Base-by-base conservation (phyloP, 768 basidiomycete species). In the Panaeolus cyanescens region DNA sequence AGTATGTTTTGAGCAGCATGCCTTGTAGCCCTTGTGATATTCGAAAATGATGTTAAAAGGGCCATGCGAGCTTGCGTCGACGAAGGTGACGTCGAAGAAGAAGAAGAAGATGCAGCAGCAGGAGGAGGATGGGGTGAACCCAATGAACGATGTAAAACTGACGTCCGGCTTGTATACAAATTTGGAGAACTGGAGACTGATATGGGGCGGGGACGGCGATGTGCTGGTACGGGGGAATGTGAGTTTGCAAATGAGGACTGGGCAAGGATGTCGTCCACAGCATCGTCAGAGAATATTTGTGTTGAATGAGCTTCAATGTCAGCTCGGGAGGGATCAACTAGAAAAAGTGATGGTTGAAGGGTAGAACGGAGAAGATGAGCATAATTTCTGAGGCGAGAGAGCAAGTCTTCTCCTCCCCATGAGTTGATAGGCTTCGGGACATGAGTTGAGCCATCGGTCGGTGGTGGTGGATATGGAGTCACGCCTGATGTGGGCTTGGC, bases 1-100 rank as follows among this genome's bases (percentile, higher is more conserved):
- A 99, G 81, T 15, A 99, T 93, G 67, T 95, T 93, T 70, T 97
- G 94, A 0, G 96, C 95, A 0, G 96, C 93, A 73, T 95, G 92
- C 7, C 93, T 87, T 0, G 96, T 96, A 15, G 93, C 91, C 54
- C 93, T 86, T 0, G 97, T 99, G 62, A 99, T 91, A 60, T 93
- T 94, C 3, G 94, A 95, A 70, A 99, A 96, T 1, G 92, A 93
- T 64, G 93, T 92, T n/a, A 99, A 77, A 32, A 99, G 83, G 7
- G 93, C 91, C 64, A 87, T 80, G 37, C 92, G 85, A 34, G 92
- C 88, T 66, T 92, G 89, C 30, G 45, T 28, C 3, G 45, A 50
- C 5, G 91, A 88, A 9, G 83, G 77, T 12, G 85, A 64, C 33
- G 82, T 79, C n/a, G 83, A 56, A 33, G 63, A 32, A 3, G 61